These are phyloP conservation scores for Lachancea sp. DNA, from an alignment of 805 yeast genomes.

Conservation along the genomic window DNA sequence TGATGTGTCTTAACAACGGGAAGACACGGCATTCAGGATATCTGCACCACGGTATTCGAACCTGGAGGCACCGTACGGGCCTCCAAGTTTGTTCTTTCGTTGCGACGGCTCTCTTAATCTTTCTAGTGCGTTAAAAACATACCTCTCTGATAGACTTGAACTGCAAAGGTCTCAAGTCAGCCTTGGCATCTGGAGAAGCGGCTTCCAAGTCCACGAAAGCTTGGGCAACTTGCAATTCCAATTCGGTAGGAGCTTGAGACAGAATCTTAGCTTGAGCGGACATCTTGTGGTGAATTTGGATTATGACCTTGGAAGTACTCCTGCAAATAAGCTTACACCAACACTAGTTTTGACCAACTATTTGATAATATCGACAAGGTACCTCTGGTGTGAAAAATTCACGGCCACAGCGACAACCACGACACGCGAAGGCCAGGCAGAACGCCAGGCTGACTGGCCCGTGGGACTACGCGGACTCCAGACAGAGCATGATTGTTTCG, in stretches of 20 bases:
- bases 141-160: conserved; percentile 95
- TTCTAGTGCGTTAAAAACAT: conserved; percentile 24
- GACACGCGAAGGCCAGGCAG: background rate
- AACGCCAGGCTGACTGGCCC: background rate
- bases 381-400: background rate
- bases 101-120: background rate
- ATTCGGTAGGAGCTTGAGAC: conserved; percentile 93
- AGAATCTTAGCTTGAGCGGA: conserved; percentile 91
- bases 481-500: background rate
- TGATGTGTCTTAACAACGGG: too few species aligned
- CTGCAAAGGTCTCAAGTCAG: conserved; percentile 97
- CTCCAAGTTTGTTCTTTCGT: too few species aligned
- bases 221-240: conserved; percentile 99
- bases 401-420: background rate
- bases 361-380: background rate
- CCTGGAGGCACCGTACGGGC: too few species aligned
- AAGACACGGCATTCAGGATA: too few species aligned
- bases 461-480: background rate
- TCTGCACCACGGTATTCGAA: too few species aligned
- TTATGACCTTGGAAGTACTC: background rate
- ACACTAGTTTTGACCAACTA: background rate
- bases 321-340: background rate
- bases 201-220: conserved; percentile 94
- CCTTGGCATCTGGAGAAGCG: conserved; percentile 91
- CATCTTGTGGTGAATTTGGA: conserved; percentile 43